Evolutionary conservation across 2,329 filamentous ascomycete species (phyloP), one percentile per base, ranked within the genome.

Genomic region (Alternaria gansuensis): DNA sequence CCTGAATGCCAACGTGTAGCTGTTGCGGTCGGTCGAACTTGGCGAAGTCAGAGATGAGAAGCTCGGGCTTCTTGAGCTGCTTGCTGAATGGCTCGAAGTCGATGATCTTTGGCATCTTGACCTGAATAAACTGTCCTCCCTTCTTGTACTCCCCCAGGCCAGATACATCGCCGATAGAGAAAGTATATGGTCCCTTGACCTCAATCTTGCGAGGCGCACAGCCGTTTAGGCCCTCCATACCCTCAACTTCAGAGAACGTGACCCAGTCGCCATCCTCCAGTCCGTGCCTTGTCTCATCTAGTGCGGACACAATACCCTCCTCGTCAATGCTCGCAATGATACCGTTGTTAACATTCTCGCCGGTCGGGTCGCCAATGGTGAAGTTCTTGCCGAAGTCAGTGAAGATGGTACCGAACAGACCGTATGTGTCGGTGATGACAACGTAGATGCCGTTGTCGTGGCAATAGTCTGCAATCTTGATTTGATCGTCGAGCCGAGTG

Each of bases 341-440:
- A 24, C 95, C 95, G 73, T 83, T 92, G 31, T 92, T 82, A 5
- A 92, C 90, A 62, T 91, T 91, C 81, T 99, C 95, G 69, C 95
- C 95, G 13, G 91, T 98, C 4, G 93, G 82, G 74, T 99, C 95
- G 65, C 92, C 89, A 54, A 95, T 88, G 5, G 91, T 92, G 78
- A 99, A 99, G 72, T 95, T 91, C 73, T 94, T 88, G 68, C 95
- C 95, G 75, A 99, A 99, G 75, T 99, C 95, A 72, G 93, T 97
- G 82, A 99, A 99, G 68, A 99, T 90, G 66, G 90, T 91, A 50
- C 95, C 95, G 75, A 99, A 99, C 31, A 99, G 85, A 65, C 95
- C 95, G 72, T 92, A 97, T 0, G 91, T 96, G 74, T 97, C 93
- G 6, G 92, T 88, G 55, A 92, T 87, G 49, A 97, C 88, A 37